Base-by-base conservation (phyloP, 75 land plant species). In the Azolla pinnata region DNA sequence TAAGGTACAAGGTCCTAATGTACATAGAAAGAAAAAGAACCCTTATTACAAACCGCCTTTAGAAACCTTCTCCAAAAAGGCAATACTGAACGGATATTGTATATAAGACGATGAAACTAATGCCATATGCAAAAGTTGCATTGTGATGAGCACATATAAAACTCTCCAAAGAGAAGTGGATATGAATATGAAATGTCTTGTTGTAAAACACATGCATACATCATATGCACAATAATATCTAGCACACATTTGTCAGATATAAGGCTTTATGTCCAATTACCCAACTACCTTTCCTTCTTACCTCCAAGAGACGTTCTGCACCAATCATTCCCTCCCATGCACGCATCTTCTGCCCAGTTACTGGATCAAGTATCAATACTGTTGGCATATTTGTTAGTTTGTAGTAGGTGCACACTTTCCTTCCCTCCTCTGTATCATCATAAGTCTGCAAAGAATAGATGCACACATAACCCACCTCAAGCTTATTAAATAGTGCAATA, bases 281-380 rank as follows among this genome's bases (percentile, higher is more conserved):
- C 65, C 85, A 18, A 93, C 68, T 30, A 90, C 65, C 61, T 95
- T 91, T 97, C 90, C 3, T 3, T 47, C 20, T 28, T 77, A 95
- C 99, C 88, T 95, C 99, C 59, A 95, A 63, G 56, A 95, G 67
- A 26, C 80, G 78, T 27, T 95, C 97, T 26, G 99, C 82, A 54
- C 82, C 74, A 35, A 89, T 65, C 99, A 90, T 90, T 59, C 97
- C 82, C 67, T 54, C 67, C 97, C 99, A 95, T 2, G 85, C 77
- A 5, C 84, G 83, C 85, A 95, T 86, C 61, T 84, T 90, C 65
- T 89, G 99, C 9, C 99, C 99, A 33, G 99, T 95, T 16, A 95
- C 78, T 23, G 99, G 99, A 45, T 95, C 99, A 59, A 95, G 60
- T 44, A 95, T 81, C 20, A 95, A 77, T 14, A 80, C 68, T 18